Base-by-base conservation (phyloP, 2,329 filamentous ascomycete species). In the Cladosporium sphaerospermum region DNA sequence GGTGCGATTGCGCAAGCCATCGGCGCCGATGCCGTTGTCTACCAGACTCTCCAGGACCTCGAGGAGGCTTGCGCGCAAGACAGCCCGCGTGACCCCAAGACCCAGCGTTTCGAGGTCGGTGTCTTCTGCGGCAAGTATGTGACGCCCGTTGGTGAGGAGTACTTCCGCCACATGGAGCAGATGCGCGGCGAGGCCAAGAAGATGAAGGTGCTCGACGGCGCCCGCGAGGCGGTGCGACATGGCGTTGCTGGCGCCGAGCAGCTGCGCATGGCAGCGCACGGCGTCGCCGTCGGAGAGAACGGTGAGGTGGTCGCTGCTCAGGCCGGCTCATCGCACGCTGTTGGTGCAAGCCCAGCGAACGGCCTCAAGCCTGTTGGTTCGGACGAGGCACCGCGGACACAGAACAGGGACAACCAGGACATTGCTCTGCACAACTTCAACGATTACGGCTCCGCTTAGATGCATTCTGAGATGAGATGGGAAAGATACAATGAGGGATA, bases 91-190 rank as follows among this genome's bases (percentile, higher is more conserved):
- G 71, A 79, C 56, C 73, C 75, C 33, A 67, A 80, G 62, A 76
- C 76, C 8, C 75, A 80, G 58, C 76, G 85, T 52, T 96, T 96
- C 60, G 92, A 97, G 67, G 84, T 95, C 2, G 91, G 92, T 51
- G 91, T 96, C 8, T 96, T 97, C 74, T 89, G 84, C 65, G 92
- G 92, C 43, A 82, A 84, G 58, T 96, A 96, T 70, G 78, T 88
- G 56, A 96, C 92, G 0, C 82, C 83, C 0, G 86, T 96, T 1
- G 81, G 85, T 1, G 79, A 84, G 6, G 84, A 80, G 36, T 96
- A 96, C 72, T 93, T 96, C 61, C 82, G 88, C 59, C 88, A 89
- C 63, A 76, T 95, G 4, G 85, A 88, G 70, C 75, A 78, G 54
- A 71, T 90, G 14, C 78, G 88, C 50, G 86, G 85, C 44, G 84